Evolutionary conservation across 2,329 filamentous ascomycete genomes (phyloP).

Genomic region (Grosmannia serpens): DNA sequence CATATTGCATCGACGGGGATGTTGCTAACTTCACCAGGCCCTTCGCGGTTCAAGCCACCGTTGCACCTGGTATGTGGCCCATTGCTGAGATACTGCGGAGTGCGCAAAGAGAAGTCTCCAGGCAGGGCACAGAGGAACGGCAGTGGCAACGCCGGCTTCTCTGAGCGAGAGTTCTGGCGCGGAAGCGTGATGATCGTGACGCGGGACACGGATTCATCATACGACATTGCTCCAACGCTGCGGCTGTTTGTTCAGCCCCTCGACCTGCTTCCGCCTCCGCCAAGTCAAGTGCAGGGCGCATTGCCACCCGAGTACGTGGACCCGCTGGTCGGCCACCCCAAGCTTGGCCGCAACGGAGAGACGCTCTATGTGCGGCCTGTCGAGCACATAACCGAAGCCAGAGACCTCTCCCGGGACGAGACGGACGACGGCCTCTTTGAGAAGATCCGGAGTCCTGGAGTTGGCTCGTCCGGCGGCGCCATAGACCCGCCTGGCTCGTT

Average conservation of each 20-base stretch:
- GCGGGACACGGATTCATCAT: conserved; percentile 69
- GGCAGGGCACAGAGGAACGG: conserved; percentile 25
- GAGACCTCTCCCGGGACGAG: conserved; percentile 69
- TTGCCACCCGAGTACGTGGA: conserved; percentile 77
- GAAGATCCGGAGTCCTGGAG: conserved; percentile 39
- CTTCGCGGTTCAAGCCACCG: conserved; percentile 69
- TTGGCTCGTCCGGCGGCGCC: conserved; percentile 14
- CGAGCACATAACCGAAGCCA: conserved; percentile 68
- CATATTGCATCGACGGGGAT: background rate
- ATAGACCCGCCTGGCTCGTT: conserved; percentile 41
- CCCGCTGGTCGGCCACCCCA: conserved; percentile 76
- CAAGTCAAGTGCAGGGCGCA: conserved; percentile 51
- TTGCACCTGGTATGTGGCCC: conserved; percentile 86
- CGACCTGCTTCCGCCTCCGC: conserved; percentile 68
- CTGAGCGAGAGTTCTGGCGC: conserved; percentile 73
- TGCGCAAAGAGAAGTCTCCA: conserved; percentile 50
- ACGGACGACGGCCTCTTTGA: conserved; percentile 78
- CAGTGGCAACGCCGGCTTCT: conserved; percentile 7
- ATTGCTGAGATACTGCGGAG: conserved; percentile 77
- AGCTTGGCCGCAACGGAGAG: conserved; percentile 72
- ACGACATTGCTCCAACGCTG: conserved; percentile 65
- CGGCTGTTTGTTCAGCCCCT: conserved; percentile 81
- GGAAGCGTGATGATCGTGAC: conserved; percentile 96
- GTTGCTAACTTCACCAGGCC: conserved; percentile 24
- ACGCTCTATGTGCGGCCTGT: conserved; percentile 82